Conservation (phyloP, 2,329 filamentous ascomycete species). For the Trichoderma simmonsii region DNA sequence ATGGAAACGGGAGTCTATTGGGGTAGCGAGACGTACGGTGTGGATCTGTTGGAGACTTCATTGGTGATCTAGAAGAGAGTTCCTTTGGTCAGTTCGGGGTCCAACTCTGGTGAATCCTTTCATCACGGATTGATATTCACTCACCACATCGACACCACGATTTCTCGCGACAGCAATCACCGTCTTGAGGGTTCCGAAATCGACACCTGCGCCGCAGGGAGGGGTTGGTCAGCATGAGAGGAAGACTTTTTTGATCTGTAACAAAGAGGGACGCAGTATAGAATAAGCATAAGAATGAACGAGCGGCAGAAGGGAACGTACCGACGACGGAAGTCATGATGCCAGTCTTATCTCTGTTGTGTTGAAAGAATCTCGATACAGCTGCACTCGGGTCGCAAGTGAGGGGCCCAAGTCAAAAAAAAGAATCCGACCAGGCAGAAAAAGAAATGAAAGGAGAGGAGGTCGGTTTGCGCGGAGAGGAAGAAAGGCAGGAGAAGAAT, state of each 20-base stretch:
- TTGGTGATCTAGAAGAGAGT: conserved; percentile 76
- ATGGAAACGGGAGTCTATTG: background rate
- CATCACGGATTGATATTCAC: conserved; percentile 42
- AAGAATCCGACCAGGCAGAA: background rate
- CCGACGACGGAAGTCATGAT: conserved; percentile 22
- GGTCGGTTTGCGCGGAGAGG: background rate
- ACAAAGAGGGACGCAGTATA: conserved; percentile 8
- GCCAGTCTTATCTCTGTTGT: background rate
- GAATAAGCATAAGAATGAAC: conserved; percentile 16
- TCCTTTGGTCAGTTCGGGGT: conserved; percentile 18
- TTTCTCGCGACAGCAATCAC: conserved; percentile 97
- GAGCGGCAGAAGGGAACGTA: conserved; percentile 7
- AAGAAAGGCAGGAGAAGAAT: background rate
- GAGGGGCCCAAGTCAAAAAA: conserved; percentile 14
- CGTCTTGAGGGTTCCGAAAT: conserved; percentile 95
- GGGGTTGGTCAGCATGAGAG: conserved; percentile 21
- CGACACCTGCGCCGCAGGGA: conserved; percentile 61
- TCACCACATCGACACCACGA: conserved; percentile 96
- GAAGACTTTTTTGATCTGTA: background rate
- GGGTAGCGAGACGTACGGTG: conserved; percentile 68
- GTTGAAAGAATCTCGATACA: background rate
- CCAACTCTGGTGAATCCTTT: background rate
- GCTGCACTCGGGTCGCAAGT: conserved; percentile 4
- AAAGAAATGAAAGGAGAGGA: background rate
- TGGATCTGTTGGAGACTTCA: conserved; percentile 97